These are phyloP conservation scores for Cryptococcus sp. DNA, from an alignment of 1,284 basidiomycete species.

Conservation along the genomic window DNA sequence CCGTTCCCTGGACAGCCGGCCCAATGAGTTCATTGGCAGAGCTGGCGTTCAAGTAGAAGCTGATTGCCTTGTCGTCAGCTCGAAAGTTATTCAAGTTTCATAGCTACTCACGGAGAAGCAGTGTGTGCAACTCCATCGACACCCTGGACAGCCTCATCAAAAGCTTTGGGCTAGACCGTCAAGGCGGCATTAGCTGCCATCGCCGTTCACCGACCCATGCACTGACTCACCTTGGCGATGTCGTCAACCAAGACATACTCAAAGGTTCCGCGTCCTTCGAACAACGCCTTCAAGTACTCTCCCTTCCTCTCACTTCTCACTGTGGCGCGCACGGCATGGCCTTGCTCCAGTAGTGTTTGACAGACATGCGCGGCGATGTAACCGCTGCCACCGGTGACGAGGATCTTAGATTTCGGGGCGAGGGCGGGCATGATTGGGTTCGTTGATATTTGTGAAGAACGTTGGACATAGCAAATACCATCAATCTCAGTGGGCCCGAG, in stretches of 20 bases:
- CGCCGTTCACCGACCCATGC: not conserved
- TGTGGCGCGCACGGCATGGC: slow-evolving; percentile 55
- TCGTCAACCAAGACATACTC: slow-evolving; percentile 58
- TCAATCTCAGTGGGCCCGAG: too few species aligned
- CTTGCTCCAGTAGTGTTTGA: slow-evolving; percentile 26
- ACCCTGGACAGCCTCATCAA: slow-evolving; percentile 64
- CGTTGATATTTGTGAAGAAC: too few species aligned
- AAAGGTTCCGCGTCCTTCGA: slow-evolving; percentile 51
- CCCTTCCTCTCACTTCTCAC: slow-evolving; percentile 58
- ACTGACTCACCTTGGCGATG: slow-evolving; percentile 56
- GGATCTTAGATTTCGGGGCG: not conserved
- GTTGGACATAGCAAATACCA: too few species aligned
- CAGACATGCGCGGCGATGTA: slow-evolving; percentile 30
- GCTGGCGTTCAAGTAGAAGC: slow-evolving; percentile 40
- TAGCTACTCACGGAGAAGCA: slow-evolving; percentile 17
- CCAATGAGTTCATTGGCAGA: slow-evolving; percentile 56
- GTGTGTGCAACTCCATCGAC: slow-evolving; percentile 57
- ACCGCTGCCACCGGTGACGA: slow-evolving; percentile 32
- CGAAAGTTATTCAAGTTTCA: too few species aligned
- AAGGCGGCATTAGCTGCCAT: too few species aligned
- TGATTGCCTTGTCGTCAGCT: too few species aligned
- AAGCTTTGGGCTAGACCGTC: slow-evolving; percentile 65
- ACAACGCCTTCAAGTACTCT: slow-evolving; percentile 53
- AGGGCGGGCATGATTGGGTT: too few species aligned
- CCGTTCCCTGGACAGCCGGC: slow-evolving; percentile 64